Evolutionary conservation across 164 flowering plant genomes (phyloP), one percentile per base, ranked within the genome.

Genomic region (Akebia trifoliata): DNA sequence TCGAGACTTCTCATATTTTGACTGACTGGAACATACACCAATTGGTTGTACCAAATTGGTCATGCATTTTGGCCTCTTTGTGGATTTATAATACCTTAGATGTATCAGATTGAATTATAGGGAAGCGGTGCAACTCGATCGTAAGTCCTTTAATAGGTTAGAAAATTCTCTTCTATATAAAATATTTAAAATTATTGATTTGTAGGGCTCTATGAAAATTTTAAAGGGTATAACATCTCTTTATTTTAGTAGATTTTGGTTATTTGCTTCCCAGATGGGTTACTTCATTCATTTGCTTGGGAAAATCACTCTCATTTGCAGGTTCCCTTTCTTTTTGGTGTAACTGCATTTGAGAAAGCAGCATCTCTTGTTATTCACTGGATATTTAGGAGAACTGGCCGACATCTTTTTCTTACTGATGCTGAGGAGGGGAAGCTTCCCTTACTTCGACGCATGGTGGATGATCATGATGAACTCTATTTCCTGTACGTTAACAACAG

Each of bases 291-390:
- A 18, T 39, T 36, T 11, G 46, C n/a, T 42, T 22, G 54, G 43
- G 35, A 36, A 37, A 44, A 65, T 12, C 1, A 28, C n/a, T 11
- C 50, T 36, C 25, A 25, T 57, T 67, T 64, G 36, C 76, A 93
- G 99, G 99, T 93, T 22, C 99, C 99, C 5, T 87, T 93, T 75
- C 93, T 90, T 64, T 82, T 93, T 70, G 99, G 99, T 37, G 74
- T 90, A 42, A 12, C 82, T 62, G 82, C 72, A 30, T 59, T 90
- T 44, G 99, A 93, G 73, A 86, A 69, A 69, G 70, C 70, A 45
- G 97, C 95, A 54, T 68, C 67, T 68, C 50, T 7, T 68, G 74
- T 87, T 25, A 76, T 81, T 69, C 97, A 93, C 59, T 84, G 56
- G 91, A 87, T 90, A 64, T 84, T 87, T 74, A 78, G 87, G 68